Base-by-base conservation (phyloP, 2,329 filamentous ascomycete genomes). In the Xylariaceae sp. region DNA sequence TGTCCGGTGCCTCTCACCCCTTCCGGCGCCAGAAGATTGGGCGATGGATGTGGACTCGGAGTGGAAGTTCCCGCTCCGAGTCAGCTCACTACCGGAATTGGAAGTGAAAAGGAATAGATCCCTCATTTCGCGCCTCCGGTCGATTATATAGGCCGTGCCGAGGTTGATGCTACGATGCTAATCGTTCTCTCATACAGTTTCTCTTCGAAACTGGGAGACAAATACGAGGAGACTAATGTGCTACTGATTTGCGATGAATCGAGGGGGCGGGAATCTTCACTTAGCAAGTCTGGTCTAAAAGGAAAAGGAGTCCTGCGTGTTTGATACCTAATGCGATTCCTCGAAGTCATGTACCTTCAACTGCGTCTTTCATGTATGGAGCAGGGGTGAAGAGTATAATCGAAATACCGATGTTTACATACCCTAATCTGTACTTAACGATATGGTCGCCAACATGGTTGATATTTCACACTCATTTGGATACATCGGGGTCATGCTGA, bases 31-130 rank as follows among this genome's bases (percentile, higher is more conserved):
- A 15, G 30, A 34, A 42, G n/a, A 3, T n/a, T 58, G 57, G 57
- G 55, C 55, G 2, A 56, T 62, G 59, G 62, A 62, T n/a, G 34
- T 59, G 10, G 59, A 62, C 18, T 51, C 35, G 13, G 59, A 62
- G 54, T 61, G 59, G 61, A 35, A 37, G 17, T 62, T 62, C 17
- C 55, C 44, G 2, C 54, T 55, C 7, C 51, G 11, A 13, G 37
- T 30, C 23, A 30, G 50, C 4, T 49, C 23, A 2, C 55, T 51
- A 2, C 61, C 59, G 2, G 49, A 61, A 6, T 48, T 47, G 17
- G 11, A 56, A 13, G n/a, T 35, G 7, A 4, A 37, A 5, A n/a
- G 42, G 35, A 56, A 52, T 4, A 62, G 47, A 47, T 56, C 59
- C 9, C 23, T 62, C 34, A 39, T 62, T 5, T 48, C 17, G 44